A percentile compares a stretch with the other conserved stretches of the same genome.
phyloP scores from a whole-genome alignment of 2,329 filamentous ascomycete species.

The Sclerotinia trifoliorum region DNA sequence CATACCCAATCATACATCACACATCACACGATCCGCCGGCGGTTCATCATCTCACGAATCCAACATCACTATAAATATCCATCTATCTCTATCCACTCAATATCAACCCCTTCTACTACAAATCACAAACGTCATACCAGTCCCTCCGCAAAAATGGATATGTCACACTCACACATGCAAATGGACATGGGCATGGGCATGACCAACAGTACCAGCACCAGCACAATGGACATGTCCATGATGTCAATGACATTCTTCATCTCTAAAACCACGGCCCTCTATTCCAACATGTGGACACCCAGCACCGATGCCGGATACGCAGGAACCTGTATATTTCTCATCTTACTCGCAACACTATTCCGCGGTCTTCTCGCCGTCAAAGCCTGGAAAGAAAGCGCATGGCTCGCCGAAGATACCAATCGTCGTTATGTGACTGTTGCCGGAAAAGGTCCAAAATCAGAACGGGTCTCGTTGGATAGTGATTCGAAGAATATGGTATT shows the following conservation, averaged over 20 bases:
- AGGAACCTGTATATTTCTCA: conserved; percentile 87
- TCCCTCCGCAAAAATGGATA: conserved; percentile 24
- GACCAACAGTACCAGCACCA: conserved; percentile 44
- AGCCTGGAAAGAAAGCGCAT: conserved; percentile 59
- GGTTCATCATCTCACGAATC: conserved; percentile 20
- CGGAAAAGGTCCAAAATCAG: conserved; percentile 49
- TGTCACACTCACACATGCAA: conserved; percentile 22
- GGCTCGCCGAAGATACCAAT: conserved; percentile 68
- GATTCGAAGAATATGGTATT: conserved; percentile 65
- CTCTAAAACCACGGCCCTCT: conserved; percentile 61
- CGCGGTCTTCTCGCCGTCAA: conserved; percentile 72
- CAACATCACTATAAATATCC: conserved; percentile 4
- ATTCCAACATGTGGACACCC: conserved; percentile 72
- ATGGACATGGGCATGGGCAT: conserved; percentile 24
- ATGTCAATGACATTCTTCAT: conserved; percentile 66
- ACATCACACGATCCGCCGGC: conserved; percentile 16
- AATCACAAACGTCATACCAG: conserved; percentile 10
- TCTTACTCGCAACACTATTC: conserved; percentile 68
- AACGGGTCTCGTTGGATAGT: conserved; percentile 42
- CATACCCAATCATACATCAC: neutral
- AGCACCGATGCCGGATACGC: conserved; percentile 69
- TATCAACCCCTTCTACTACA: neutral
- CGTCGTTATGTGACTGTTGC: conserved; percentile 75
- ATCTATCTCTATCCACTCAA: neutral
- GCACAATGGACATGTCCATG: conserved; percentile 46